A percentile compares a stretch with the other conserved stretches of the same genome.
Conservation (phyloP, 148 eudicot species). For the Rhododendron simsii region DNA sequence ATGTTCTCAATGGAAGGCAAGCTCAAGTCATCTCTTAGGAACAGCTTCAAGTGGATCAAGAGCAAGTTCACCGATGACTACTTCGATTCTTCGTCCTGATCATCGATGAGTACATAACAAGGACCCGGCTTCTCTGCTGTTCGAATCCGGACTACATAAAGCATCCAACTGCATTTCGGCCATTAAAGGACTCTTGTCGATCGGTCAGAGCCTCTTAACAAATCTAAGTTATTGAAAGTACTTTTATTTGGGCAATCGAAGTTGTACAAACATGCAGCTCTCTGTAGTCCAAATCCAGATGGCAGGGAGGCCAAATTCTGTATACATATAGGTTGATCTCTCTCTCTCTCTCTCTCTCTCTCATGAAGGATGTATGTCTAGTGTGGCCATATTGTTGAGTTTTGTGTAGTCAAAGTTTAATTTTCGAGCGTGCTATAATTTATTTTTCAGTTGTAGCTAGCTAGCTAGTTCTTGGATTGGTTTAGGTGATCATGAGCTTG, state of each 20-base stretch:
- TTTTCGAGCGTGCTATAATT: background rate
- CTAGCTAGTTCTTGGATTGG: too few species aligned
- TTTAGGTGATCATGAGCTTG: too few species aligned
- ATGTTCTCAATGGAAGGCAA: conserved; percentile 87
- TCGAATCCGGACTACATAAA: background rate
- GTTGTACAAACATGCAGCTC: background rate
- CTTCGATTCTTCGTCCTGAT: background rate
- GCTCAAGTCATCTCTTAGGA: conserved; percentile 67
- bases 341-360: background rate
- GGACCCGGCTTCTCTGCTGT: background rate
- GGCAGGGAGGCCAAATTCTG: background rate
- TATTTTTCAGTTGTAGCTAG: too few species aligned
- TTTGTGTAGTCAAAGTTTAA: background rate
- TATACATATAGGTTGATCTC: background rate
- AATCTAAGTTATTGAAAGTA: too few species aligned
- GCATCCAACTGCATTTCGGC: background rate
- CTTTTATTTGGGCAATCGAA: background rate
- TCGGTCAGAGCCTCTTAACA: background rate
- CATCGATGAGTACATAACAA: background rate
- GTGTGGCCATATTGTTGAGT: background rate
- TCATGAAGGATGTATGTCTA: background rate
- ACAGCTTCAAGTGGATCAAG: conserved; percentile 96
- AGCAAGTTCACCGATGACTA: conserved; percentile 40
- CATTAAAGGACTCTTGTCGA: too few species aligned
- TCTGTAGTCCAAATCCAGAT: background rate